Evolutionary conservation across 129 eudicot genomes (phyloP).

Genomic region (Chrysanthemum seticuspe): DNA sequence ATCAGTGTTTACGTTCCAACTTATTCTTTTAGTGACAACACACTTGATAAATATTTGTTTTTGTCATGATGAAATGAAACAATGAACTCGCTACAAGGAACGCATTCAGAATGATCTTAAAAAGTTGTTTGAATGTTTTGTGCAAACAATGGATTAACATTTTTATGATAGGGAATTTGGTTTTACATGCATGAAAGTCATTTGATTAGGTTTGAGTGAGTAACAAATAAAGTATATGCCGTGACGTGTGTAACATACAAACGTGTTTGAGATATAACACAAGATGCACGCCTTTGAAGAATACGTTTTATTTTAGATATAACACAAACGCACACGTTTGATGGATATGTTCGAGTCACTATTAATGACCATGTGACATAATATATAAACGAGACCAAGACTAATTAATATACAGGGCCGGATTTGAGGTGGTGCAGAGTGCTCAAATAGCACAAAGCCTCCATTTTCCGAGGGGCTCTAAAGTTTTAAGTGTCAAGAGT

Average conservation of each 20-base stretch:
- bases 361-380: neutral
- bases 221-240: neutral
- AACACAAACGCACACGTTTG: conserved; percentile 1
- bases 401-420: neutral
- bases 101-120: neutral
- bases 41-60: neutral
- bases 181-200: conserved; percentile 13
- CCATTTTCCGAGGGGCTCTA: too few relatives aligned
- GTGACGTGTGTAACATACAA: neutral
- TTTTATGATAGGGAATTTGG: neutral
- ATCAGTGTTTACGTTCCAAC: neutral
- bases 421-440: too few relatives aligned
- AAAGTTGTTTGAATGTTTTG: neutral
- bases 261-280: conserved; percentile 6
- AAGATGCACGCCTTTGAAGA: conserved; percentile 1
- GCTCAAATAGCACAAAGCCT: neutral
- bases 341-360: conserved; percentile 12
- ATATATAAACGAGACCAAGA: neutral
- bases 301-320: neutral
- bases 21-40: neutral
- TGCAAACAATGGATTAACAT: neutral
- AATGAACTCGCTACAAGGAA: neutral
- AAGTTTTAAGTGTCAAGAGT: too few relatives aligned
- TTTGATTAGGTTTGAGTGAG: neutral
- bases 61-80: neutral